These are phyloP conservation scores for Aegilops umbellulata DNA, from an alignment of 176 grass and related monocot genomes.

Conservation along the genomic window DNA sequence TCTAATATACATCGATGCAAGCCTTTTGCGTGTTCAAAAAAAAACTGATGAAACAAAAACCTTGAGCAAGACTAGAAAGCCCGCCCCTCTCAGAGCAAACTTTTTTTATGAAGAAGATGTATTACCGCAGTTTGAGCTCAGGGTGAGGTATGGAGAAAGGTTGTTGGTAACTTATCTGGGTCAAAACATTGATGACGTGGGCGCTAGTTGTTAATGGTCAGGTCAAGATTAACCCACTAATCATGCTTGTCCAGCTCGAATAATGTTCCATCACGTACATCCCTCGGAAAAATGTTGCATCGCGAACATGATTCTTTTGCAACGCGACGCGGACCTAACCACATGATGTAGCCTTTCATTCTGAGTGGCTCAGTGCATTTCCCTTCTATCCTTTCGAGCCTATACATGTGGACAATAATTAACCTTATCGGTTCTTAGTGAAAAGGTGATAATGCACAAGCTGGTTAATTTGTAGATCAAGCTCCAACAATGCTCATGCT, in stretches of 20 bases:
- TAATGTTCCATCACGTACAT: conserved; percentile 16
- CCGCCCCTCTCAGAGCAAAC: not conserved
- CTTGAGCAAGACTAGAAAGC: not conserved
- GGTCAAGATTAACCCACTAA: conserved; percentile 35
- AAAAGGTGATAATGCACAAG: not conserved
- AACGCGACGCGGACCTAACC: conserved; percentile 40
- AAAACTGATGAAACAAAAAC: not conserved
- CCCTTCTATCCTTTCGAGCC: not conserved
- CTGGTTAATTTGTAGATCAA: conserved; percentile 48
- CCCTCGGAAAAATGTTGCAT: not conserved
- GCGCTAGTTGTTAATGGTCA: conserved; percentile 38
- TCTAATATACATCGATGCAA: too few species aligned
- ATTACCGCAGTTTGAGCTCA: conserved; percentile 22
- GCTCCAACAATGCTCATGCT: conserved; percentile 26
- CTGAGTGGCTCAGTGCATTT: conserved; percentile 3
- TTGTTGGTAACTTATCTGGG: conserved; percentile 4
- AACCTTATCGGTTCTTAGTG: conserved; percentile 1
- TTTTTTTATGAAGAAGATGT: not conserved
- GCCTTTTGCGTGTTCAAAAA: too few species aligned
- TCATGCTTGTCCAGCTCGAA: conserved; percentile 20
- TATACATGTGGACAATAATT: not conserved
- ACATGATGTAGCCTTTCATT: conserved; percentile 12
- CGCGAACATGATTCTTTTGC: conserved; percentile 4
- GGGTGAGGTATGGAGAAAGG: conserved; percentile 13
- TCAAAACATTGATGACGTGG: not conserved